phyloP scores from a whole-genome alignment of 257 asterid genomes.

The Jacaranda mimosifolia region DNA sequence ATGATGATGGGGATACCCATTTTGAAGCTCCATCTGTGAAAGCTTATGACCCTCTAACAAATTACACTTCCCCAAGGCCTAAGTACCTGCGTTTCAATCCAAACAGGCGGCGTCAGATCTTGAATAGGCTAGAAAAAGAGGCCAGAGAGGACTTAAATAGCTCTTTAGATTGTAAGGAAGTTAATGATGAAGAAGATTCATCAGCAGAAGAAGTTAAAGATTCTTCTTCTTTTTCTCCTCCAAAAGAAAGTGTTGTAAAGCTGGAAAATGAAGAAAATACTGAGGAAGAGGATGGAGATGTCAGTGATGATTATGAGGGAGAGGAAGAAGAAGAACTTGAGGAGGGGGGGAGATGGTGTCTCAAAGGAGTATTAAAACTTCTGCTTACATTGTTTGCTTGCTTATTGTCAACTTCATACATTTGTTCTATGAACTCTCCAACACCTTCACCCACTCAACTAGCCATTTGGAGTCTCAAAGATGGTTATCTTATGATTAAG shows the following conservation, averaged over 20 bases:
- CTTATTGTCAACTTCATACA: conserved; percentile 48
- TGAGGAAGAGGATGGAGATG: conserved; percentile 9
- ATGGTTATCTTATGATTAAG: conserved; percentile 42
- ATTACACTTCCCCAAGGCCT: conserved; percentile 77
- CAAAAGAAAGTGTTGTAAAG: conserved; percentile 16
- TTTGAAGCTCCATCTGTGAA: conserved; percentile 44
- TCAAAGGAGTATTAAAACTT: conserved; percentile 53
- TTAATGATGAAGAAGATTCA: conserved; percentile 41
- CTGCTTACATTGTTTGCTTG: conserved; percentile 49
- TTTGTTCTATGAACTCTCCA: conserved; percentile 50
- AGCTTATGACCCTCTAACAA: conserved; percentile 62
- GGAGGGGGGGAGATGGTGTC: conserved; percentile 50
- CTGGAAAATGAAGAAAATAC: conserved; percentile 22
- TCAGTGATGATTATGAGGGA: conserved; percentile 21
- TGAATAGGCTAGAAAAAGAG: conserved; percentile 36
- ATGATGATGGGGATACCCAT: conserved; percentile 38
- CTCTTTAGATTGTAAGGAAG: conserved; percentile 35
- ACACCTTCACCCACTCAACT: conserved; percentile 38
- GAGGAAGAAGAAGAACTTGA: conserved; percentile 43
- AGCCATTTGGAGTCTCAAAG: conserved; percentile 38
- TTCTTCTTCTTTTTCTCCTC: conserved; percentile 30
- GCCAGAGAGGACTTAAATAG: conserved; percentile 31
- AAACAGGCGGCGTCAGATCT: conserved; percentile 52
- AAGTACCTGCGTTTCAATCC: conserved; percentile 75
- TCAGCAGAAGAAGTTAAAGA: conserved; percentile 37